Evolutionary conservation across 164 flowering plant species (phyloP), one percentile per base, ranked within the genome.

Genomic region (Litsea cubeba): DNA sequence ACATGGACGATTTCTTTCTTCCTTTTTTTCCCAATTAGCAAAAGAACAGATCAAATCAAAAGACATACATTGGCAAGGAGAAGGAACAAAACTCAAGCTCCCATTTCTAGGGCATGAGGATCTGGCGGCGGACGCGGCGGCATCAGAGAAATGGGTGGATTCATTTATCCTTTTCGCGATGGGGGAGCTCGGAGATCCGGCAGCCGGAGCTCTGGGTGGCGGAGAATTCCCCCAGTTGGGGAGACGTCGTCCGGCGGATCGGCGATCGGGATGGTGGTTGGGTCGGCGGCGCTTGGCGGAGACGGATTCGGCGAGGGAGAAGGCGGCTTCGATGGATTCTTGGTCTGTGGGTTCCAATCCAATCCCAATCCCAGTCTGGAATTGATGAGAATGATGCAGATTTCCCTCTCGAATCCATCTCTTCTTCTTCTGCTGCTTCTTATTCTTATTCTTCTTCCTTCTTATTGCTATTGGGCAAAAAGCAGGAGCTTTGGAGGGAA

Each of bases 61-160:
- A 30, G 32, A n/a, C 40, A 60, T 63, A 77, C 79, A 50, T 8
- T 18, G 62, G 68, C 66, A 67, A 17, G 78, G 17, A 65, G 50
- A 49, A 40, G 63, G 68, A 76, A 10, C 60, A n/a, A 71, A 35
- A 24, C 22, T 46, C 69, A 28, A 77, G n/a, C 3, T 25, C 17
- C 14, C 30, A 14, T 26, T 40, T 60, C 63, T 58, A 35, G 71
- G 69, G 67, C 46, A 46, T 60, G 11, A 25, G 0, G 20, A 23
- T 20, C 8, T 17, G 15, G 3, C 24, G 20, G 23, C 18, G 50
- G 23, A 12, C 30, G 58, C 24, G 32, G 69, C 25, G 32, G 24
- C 28, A 14, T 28, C 26, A 25, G 15, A 20, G 57, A 60, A 8
- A 30, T 35, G 7, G 20, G 24, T 8, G n/a, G 49, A 23, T 28